Percentiles rank a stretch among this genome's conserved stretches.
Conservation (phyloP, 768 basidiomycete genomes). For the Fomitopsis pulvina region DNA sequence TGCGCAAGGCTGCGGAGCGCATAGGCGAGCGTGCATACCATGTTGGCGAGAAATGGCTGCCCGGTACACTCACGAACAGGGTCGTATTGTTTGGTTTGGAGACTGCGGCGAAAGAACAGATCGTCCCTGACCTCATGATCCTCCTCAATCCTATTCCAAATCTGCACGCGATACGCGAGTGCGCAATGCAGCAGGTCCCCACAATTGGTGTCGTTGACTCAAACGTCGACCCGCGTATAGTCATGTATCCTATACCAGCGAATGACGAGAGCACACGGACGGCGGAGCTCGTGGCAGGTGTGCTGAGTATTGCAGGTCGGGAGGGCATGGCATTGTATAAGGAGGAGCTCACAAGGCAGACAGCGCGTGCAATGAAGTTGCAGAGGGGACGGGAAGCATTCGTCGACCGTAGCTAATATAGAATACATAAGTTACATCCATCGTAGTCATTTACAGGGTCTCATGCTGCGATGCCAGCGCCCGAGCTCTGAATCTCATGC, state of each 20-base stretch:
- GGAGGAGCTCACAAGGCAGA: slow-evolving; percentile 20
- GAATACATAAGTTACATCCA: slow-evolving; percentile 5
- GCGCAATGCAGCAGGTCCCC: slow-evolving; percentile 82
- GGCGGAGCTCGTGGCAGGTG: slow-evolving; percentile 85
- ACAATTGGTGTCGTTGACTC: slow-evolving; percentile 94
- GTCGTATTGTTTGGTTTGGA: slow-evolving; percentile 63
- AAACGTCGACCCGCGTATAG: slow-evolving; percentile 90
- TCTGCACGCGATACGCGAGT: slow-evolving; percentile 85
- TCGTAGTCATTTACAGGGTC: background rate
- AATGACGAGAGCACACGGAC: slow-evolving; percentile 93
- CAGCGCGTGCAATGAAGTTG: background rate
- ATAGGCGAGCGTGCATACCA: slow-evolving; percentile 78
- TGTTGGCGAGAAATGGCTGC: slow-evolving; percentile 86
- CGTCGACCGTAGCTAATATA: background rate
- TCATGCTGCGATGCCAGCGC: background rate
- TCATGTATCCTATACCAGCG: slow-evolving; percentile 98
- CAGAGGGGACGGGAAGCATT: slow-evolving; percentile 1
- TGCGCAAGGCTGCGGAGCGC: slow-evolving; percentile 73
- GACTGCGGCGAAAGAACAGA: slow-evolving; percentile 42
- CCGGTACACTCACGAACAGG: slow-evolving; percentile 92
- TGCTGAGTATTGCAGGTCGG: slow-evolving; percentile 82
- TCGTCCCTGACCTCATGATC: slow-evolving; percentile 82
- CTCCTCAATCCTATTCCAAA: slow-evolving; percentile 88
- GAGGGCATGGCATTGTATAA: slow-evolving; percentile 54
- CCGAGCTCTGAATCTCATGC: slow-evolving; percentile 50